phyloP scores from a whole-genome alignment of 192 early-diverging fungal genomes.

The Rhizoclosmatium sp. region DNA sequence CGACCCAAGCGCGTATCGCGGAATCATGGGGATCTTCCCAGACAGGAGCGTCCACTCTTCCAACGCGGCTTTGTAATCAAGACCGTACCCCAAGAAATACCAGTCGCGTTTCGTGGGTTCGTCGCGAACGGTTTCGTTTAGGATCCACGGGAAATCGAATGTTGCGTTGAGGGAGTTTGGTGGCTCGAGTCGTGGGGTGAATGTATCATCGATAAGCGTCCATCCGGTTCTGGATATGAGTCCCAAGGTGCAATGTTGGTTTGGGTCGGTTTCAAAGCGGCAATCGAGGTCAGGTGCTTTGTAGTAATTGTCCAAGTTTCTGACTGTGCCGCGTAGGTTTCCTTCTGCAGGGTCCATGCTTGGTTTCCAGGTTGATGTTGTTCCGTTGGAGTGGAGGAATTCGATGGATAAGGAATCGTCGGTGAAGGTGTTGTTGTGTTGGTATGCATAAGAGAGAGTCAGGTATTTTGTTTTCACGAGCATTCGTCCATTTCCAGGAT shows the following conservation, averaged over 20 bases:
- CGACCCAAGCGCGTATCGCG: conserved; percentile 19
- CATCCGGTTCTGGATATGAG: conserved; percentile 8
- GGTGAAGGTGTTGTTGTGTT: background rate
- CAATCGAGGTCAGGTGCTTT: conserved; percentile 18
- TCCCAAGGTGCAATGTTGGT: conserved; percentile 15
- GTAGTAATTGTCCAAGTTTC: background rate
- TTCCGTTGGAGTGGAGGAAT: background rate
- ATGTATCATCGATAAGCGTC: conserved; percentile 10
- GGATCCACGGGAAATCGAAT: conserved; percentile 21
- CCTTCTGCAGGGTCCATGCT: background rate
- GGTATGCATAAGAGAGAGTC: background rate
- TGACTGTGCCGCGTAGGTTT: conserved; percentile 7
- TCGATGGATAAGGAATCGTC: conserved; percentile 6
- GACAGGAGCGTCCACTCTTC: background rate
- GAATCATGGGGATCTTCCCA: conserved; percentile 12
- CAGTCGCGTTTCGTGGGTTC: background rate
- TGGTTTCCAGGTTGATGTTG: background rate
- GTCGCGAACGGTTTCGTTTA: background rate
- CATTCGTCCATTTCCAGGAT: background rate
- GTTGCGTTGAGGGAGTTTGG: background rate
- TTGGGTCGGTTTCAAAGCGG: too few species aligned
- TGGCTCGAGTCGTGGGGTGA: conserved; percentile 10
- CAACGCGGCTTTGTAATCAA: conserved; percentile 14
- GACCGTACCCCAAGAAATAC: conserved; percentile 13
- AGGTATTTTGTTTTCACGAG: background rate